These are phyloP conservation scores for Myochromella boudieri DNA, from an alignment of 768 basidiomycete species.

Conservation along the genomic window DNA sequence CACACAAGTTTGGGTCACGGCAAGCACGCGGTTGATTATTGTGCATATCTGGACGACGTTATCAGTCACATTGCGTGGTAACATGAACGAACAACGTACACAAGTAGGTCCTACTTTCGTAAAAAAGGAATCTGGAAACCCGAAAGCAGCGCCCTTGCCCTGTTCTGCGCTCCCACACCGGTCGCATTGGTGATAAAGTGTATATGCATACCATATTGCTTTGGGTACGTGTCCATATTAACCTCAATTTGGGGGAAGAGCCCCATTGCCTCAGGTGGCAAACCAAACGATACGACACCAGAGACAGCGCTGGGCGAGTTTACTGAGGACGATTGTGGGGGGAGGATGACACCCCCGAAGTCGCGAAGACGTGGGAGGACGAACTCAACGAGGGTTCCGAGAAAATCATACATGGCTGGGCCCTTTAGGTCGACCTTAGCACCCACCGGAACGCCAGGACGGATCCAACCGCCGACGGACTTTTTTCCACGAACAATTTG, in stretches of 20 bases:
- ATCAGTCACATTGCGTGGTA: no score
- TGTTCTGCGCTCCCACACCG: constrained; percentile 89
- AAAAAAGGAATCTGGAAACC: constrained; percentile 92
- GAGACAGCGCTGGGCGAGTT: constrained; percentile 76
- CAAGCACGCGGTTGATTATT: no score
- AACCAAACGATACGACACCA: constrained; percentile 88
- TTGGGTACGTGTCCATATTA: constrained; percentile 88
- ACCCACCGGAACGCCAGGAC: constrained; percentile 79
- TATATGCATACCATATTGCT: constrained; percentile 87
- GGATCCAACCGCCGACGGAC: constrained; percentile 79
- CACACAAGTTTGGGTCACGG: no score
- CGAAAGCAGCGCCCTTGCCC: constrained; percentile 82
- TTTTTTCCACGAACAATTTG: constrained; percentile 73
- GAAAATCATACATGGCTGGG: constrained; percentile 92
- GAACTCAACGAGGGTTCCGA: constrained; percentile 86
- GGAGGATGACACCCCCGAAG: constrained; percentile 80
- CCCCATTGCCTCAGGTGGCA: constrained; percentile 80
- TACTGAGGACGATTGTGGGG: constrained; percentile 66
- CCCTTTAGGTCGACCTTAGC: constrained; percentile 91
- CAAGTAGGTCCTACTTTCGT: constrained; percentile 44
- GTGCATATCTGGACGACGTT: no score
- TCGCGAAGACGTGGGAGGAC: constrained; percentile 94
- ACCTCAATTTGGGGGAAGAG: constrained; percentile 97
- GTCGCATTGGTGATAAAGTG: constrained; percentile 89
- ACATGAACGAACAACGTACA: no score